Base-by-base conservation (phyloP, 306 rosid species). In the Trifolium fragiferum region DNA sequence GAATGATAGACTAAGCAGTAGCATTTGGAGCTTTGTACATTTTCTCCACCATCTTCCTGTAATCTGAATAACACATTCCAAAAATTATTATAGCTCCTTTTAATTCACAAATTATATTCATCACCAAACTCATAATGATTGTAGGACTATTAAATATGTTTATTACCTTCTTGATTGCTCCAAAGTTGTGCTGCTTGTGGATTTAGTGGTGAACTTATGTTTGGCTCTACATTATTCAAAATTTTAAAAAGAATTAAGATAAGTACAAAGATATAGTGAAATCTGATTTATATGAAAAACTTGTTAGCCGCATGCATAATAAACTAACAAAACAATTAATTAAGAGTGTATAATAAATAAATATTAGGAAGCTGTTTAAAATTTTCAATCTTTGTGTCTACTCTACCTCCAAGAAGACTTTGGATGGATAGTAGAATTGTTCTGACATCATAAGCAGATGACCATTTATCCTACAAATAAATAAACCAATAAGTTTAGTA, bases 171-270 rank as follows among this genome's bases (percentile, higher is more conserved):
- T 87, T 94, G 99, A 80, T 92, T 90, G 80, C 85, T 81, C 99
- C 97, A 94, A 40, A 94, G 85, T 73, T 90, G 96, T 40, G 99
- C 99, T 58, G 99, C 99, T 84, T 92, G 99, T 32, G 89, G 76
- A 81, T 94, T 94, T 61, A 94, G 86, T 10, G 99, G 98, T 27
- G 98, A 90, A 76, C 93, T 88, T 21, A 82, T 91, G 78, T 93
- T 91, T 57, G 97, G 98, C 83, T 93, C 98, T 93, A 80, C 47
- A 82, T 66, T 46, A 25, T 30, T 14, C 15, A 19, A 33, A 27
- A 53, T 23, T 15, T 0, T 19, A 11, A 63, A 23, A 2, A 0
- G 37, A 65, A 30, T 73, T 19, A 47, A 15, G 5, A 44, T 12
- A 15, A 46, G 11, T 3, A 46, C 25, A 47, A 11, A 49, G 18